phyloP scores from a whole-genome alignment of 306 rosid species.

The Benincasa hispida region DNA sequence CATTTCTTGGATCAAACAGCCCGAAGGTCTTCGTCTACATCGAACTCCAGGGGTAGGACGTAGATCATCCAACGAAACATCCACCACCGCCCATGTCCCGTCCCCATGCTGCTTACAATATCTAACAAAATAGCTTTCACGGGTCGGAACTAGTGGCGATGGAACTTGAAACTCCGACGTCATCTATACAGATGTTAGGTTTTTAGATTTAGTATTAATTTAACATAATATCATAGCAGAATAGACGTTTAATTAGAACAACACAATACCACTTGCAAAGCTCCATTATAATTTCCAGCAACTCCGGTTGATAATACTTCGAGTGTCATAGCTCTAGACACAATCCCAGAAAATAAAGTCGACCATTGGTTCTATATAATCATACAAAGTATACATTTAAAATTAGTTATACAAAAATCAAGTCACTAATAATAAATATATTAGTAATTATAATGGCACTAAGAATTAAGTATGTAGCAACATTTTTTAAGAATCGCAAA shows the following conservation, averaged over 20 bases:
- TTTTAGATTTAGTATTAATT: neutral
- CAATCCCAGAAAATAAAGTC: conserved; percentile 72
- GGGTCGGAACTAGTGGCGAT: conserved; percentile 85
- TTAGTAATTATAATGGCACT: too few relatives aligned
- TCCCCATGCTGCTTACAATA: conserved; percentile 78
- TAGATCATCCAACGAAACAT: conserved; percentile 72
- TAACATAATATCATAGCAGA: neutral
- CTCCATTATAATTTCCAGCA: conserved; percentile 95
- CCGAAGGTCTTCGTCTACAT: conserved; percentile 86
- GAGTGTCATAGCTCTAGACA: conserved; percentile 83
- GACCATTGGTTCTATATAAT: conserved; percentile 67
- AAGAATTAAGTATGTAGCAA: too few relatives aligned
- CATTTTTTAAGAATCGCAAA: too few relatives aligned
- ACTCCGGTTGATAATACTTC: conserved; percentile 92
- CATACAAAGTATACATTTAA: too few relatives aligned
- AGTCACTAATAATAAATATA: neutral
- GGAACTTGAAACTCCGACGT: conserved; percentile 91
- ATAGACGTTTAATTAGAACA: neutral
- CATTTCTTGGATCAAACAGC: conserved; percentile 93
- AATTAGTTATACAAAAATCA: neutral
- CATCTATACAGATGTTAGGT: conserved; percentile 29
- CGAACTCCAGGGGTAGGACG: conserved; percentile 47
- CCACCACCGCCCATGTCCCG: conserved; percentile 96
- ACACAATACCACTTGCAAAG: conserved; percentile 76
- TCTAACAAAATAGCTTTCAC: conserved; percentile 80